These are phyloP conservation scores for Phaeosphaeria sp. DNA, from an alignment of 2,329 filamentous ascomycete species.

Conservation along the genomic window DNA sequence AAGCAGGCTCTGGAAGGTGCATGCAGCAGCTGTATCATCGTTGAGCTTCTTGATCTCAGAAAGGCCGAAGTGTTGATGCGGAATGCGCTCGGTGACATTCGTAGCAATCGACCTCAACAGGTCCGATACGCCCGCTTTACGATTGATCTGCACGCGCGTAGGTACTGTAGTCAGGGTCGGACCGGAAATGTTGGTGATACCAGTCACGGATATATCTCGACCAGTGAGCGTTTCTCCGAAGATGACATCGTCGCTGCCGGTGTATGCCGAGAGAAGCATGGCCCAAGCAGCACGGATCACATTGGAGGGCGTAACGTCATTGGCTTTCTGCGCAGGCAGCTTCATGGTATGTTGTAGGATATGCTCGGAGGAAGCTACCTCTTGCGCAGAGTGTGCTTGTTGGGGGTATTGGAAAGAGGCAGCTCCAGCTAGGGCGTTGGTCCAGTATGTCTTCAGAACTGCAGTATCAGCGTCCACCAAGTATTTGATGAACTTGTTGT, in stretches of 20 bases:
- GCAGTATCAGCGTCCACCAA: constrained; percentile 27
- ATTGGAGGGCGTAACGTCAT: constrained; percentile 40
- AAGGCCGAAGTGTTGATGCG: constrained; percentile 48
- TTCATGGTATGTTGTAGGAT: constrained; percentile 31
- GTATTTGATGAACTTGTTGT: constrained; percentile 45
- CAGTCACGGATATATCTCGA: constrained; percentile 41
- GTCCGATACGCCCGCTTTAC: constrained; percentile 28
- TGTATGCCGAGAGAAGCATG: constrained; percentile 29
- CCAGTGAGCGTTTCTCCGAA: constrained; percentile 44
- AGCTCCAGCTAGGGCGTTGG: constrained; percentile 28
- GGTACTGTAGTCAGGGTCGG: constrained; percentile 51
- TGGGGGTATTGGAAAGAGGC: constrained; percentile 44
- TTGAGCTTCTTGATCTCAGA: constrained; percentile 52
- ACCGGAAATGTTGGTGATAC: constrained; percentile 45
- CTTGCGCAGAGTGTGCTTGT: constrained; percentile 25
- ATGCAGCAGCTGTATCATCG: constrained; percentile 62
- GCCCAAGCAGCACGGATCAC: constrained; percentile 32
- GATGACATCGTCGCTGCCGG: constrained; percentile 25
- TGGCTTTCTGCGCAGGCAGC: constrained; percentile 26
- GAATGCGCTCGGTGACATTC: constrained; percentile 36
- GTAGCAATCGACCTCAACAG: constrained; percentile 28
- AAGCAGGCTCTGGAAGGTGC: constrained; percentile 63
- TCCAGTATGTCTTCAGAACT: constrained; percentile 44
- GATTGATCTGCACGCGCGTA: constrained; percentile 40
- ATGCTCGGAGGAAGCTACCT: constrained; percentile 29